These are phyloP conservation scores for Pleurotus giganteus DNA, from an alignment of 768 basidiomycete genomes.

Conservation along the genomic window DNA sequence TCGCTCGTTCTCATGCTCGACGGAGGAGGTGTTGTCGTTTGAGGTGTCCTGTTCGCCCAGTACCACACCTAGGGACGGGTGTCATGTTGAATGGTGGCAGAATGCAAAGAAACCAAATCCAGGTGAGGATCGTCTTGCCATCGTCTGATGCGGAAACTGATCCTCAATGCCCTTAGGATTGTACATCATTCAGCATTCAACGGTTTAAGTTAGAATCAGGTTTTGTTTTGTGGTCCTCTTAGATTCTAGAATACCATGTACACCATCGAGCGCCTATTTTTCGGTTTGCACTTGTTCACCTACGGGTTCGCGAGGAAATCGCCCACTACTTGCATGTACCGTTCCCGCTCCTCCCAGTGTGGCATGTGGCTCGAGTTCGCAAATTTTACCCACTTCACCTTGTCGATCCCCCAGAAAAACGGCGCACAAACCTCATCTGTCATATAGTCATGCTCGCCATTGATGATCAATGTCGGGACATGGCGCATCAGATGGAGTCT, in stretches of 20 bases:
- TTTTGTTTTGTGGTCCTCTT: not conserved
- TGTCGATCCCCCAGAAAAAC: slow-evolving; percentile 27
- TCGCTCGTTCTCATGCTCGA: slow-evolving; percentile 3
- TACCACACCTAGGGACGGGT: not conserved
- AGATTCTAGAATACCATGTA: too few relatives aligned
- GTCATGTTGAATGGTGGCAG: slow-evolving; percentile 10
- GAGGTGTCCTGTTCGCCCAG: not conserved
- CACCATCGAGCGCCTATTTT: not conserved
- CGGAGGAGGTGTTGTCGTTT: slow-evolving; percentile 5
- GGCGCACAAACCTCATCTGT: slow-evolving; percentile 31
- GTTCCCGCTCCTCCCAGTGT: slow-evolving; percentile 29
- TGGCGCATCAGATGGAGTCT: slow-evolving; percentile 22
- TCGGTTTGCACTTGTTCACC: not conserved
- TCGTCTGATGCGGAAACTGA: too few relatives aligned
- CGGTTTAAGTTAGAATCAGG: not conserved
- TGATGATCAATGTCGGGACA: slow-evolving; percentile 29
- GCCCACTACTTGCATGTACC: slow-evolving; percentile 23
- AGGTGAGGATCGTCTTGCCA: not conserved
- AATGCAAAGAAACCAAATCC: not conserved
- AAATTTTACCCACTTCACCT: slow-evolving; percentile 29
- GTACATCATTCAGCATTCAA: slow-evolving; percentile 9
- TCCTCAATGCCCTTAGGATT: not conserved
- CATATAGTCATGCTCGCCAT: slow-evolving; percentile 36
- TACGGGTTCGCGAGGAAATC: slow-evolving; percentile 18
- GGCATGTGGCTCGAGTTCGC: slow-evolving; percentile 28